These are phyloP conservation scores for Polyplosphaeria fusca DNA, from an alignment of 495 filamentous ascomycete species.

Conservation along the genomic window DNA sequence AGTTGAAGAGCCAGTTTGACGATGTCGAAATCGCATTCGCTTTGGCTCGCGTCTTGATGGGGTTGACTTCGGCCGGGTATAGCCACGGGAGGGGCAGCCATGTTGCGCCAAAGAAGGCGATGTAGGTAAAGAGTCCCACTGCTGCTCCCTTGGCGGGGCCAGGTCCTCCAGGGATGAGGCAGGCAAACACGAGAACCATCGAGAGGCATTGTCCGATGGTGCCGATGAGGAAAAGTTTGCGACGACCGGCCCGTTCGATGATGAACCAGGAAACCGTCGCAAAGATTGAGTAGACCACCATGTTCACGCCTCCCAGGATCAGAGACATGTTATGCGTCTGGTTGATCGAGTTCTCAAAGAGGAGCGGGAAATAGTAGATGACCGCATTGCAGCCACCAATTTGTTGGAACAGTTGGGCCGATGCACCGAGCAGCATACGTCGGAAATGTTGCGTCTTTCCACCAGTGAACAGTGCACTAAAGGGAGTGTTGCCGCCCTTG, in stretches of 20 bases:
- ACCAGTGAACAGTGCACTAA: constrained; percentile 56
- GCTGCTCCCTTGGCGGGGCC: constrained; percentile 29
- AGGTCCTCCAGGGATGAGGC: constrained; percentile 21
- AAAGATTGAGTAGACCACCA: constrained; percentile 75
- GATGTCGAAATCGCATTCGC: constrained; percentile 63
- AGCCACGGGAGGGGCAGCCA: constrained; percentile 63
- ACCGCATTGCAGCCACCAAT: constrained; percentile 75
- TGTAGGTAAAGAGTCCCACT: constrained; percentile 35
- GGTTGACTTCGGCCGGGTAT: constrained; percentile 66
- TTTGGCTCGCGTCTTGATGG: constrained; percentile 62
- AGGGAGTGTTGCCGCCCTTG: constrained; percentile 51
- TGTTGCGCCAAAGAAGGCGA: constrained; percentile 52
- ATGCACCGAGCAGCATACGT: constrained; percentile 58
- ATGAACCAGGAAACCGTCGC: constrained; percentile 75
- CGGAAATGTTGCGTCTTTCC: constrained; percentile 66
- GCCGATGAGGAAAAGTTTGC: constrained; percentile 32
- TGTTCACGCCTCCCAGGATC: constrained; percentile 74
- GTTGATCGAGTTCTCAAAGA: constrained; percentile 65
- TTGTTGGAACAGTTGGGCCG: constrained; percentile 75
- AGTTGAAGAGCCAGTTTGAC: constrained; percentile 54
- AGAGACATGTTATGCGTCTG: constrained; percentile 59
- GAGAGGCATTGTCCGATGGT: constrained; percentile 39
- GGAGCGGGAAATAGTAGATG: constrained; percentile 79
- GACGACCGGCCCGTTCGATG: constrained; percentile 29
- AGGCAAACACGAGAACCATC: constrained; percentile 30